Conservation (phyloP, 768 basidiomycete species). For the Harrya chromipes region DNA sequence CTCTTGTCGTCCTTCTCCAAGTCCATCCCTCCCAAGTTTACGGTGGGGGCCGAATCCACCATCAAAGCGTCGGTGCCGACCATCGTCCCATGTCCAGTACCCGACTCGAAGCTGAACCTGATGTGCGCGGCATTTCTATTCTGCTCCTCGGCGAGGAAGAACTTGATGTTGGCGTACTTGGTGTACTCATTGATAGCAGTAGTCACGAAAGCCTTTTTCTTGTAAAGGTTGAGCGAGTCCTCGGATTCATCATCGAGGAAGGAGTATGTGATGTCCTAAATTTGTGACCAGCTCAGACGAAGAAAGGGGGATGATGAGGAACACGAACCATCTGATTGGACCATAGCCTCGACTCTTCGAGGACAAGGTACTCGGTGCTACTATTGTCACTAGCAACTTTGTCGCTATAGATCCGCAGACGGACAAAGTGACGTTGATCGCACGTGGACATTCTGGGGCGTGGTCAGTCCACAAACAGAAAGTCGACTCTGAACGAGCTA, state of each 20-base stretch:
- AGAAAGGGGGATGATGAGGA: too few species aligned
- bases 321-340: neutral
- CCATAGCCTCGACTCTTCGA: neutral
- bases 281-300: neutral
- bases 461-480: too few species aligned
- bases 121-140: neutral
- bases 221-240: neutral
- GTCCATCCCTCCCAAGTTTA: neutral
- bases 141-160: neutral
- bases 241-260: neutral
- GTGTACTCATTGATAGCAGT: neutral
- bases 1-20: neutral
- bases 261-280: neutral
- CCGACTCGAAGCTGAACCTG: neutral
- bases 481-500: too few species aligned
- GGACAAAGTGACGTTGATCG: neutral
- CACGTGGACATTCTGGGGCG: too few species aligned
- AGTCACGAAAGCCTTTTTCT: neutral
- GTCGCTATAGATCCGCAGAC: neutral
- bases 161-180: neutral
- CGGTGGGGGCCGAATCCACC: neutral
- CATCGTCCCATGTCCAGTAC: neutral
- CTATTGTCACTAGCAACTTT: too few species aligned
- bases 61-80: conserved; percentile 1
- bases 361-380: neutral